Conservation (phyloP, 2,329 filamentous ascomycete species). For the Tolypocladium capitatum region DNA sequence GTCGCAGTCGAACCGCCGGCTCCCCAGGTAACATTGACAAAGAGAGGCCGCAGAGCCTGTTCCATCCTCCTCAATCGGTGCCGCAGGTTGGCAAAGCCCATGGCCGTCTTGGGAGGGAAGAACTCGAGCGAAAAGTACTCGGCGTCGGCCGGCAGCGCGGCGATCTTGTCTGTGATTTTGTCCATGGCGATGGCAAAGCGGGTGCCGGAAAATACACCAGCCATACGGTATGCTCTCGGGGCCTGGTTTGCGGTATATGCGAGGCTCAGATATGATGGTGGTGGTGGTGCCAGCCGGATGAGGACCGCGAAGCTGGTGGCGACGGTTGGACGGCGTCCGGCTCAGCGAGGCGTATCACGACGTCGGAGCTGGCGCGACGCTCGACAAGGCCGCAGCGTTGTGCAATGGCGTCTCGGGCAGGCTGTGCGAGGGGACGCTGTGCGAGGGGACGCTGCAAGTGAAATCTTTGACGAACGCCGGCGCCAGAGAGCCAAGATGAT, state of each 20-base stretch:
- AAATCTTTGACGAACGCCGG: background rate
- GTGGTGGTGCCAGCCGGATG: background rate
- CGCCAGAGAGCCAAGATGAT: constrained; percentile 1
- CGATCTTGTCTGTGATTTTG: constrained; percentile 92
- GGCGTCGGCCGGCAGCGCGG: constrained; percentile 66
- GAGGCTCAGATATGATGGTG: background rate
- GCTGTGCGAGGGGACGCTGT: too few species aligned
- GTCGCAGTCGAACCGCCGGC: constrained; percentile 83
- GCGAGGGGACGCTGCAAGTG: background rate
- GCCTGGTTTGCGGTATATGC: background rate
- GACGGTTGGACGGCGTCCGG: background rate
- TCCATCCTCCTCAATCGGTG: constrained; percentile 92
- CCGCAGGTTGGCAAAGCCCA: constrained; percentile 89
- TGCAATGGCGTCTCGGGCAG: background rate
- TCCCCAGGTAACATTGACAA: constrained; percentile 97
- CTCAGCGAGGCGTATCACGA: background rate
- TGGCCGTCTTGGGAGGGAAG: constrained; percentile 94
- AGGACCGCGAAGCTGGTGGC: background rate
- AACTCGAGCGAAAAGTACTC: constrained; percentile 96
- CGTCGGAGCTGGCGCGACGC: background rate
- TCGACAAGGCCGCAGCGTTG: background rate
- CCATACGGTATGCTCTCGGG: background rate
- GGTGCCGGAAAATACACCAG: background rate
- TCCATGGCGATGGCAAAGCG: constrained; percentile 39
- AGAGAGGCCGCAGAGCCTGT: constrained; percentile 75